Evolutionary conservation across 2,329 filamentous ascomycete genomes (phyloP).

Genomic region (Cladosporium sp.): DNA sequence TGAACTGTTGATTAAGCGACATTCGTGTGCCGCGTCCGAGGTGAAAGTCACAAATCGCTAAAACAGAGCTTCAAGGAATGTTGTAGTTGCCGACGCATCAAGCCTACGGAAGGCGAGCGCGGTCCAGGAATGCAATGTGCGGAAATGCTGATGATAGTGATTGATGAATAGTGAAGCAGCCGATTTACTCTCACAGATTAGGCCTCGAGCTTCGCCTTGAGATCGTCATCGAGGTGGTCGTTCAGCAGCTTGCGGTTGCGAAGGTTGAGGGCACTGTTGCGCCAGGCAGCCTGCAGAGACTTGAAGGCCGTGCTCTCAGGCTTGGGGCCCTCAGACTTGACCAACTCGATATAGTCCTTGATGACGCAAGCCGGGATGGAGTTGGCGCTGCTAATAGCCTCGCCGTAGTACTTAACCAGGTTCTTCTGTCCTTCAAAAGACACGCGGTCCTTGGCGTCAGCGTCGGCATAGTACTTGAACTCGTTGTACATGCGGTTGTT

Average conservation of each 20-base stretch:
- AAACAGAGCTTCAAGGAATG: not conserved
- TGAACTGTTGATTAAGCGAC: constrained; percentile 6
- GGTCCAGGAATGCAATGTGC: not conserved
- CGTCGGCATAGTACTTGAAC: constrained; percentile 63
- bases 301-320: constrained; percentile 44
- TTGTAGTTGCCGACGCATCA: not conserved
- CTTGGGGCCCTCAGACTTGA: constrained; percentile 43
- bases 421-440: constrained; percentile 56
- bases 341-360: constrained; percentile 52
- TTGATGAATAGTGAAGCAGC: not conserved
- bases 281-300: constrained; percentile 50
- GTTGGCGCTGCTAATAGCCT: constrained; percentile 49
- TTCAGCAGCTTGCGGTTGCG: constrained; percentile 55
- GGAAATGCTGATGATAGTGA: not conserved
- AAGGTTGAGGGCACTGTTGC: constrained; percentile 51
- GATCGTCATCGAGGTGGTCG: constrained; percentile 47
- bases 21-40: not conserved
- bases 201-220: constrained; percentile 50
- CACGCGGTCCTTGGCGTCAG: constrained; percentile 54
- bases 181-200: not conserved
- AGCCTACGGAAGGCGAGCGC: constrained; percentile 2
- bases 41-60: not conserved
- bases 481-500: constrained; percentile 72
- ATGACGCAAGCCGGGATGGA: constrained; percentile 52
- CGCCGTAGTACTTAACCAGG: constrained; percentile 63